Base-by-base conservation (phyloP, 1,284 basidiomycete genomes). In the Marasmius oreades region DNA sequence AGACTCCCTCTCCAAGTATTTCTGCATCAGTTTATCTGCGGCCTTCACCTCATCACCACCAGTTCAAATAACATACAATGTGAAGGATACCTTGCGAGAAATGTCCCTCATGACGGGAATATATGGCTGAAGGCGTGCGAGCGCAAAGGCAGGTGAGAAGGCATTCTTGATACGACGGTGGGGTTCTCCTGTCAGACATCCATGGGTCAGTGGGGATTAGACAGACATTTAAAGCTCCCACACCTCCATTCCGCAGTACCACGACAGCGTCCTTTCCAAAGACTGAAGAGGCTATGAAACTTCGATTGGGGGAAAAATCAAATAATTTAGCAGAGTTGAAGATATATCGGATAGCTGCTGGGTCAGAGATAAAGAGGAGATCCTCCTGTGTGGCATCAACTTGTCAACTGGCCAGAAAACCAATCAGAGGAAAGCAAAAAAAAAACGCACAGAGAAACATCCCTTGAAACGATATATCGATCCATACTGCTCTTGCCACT, bases 401-500 rank as follows among this genome's bases (percentile, higher is more conserved):
- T 10, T 10, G 39, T 11, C 11, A n/a, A n/a, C n/a, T 16, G 7
- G n/a, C 2, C 16, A 2, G 20, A 18, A 20, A 2, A 20, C 16
- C 6, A 14, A 31, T 10, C 28, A 10, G 10, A 10, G 28, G 10
- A 10, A 31, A 26, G 50, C 28, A 28, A 45, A 33, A 51, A 10
- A 31, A 10, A 10, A 31, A 54, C 20, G 50, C 42, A 56, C 55
- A 14, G 47, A 47, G n/a, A 56, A 45, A 31, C 36, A 39, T 12
- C 55, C 55, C 20, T 52, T 50, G 5, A 56, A 11, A 4, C 46
- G 47, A 33, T 56, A 56, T 1, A 51, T 28, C 4, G 24, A 23
- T 24, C 55, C 55, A 16, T 51, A 56, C 33, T 31, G 37, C 26
- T 50, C 26, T 8, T 28, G 48, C 55, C 55, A 56, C n/a, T 20